Evolutionary conservation across 2,329 filamentous ascomycete genomes (phyloP).

Genomic region (Raffaelea albimanens): DNA sequence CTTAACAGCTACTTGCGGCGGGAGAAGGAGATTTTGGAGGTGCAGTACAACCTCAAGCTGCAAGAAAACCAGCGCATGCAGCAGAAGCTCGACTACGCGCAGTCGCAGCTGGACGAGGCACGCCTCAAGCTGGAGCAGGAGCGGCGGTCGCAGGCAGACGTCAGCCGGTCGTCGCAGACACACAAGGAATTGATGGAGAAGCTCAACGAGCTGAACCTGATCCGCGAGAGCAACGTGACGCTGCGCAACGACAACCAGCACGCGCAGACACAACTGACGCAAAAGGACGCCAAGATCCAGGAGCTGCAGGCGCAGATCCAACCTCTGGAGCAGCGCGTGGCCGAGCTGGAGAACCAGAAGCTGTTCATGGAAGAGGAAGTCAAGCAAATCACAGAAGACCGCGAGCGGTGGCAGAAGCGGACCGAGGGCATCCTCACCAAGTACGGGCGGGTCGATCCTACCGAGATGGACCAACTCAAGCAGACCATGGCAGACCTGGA

Average conservation of each 20-base stretch:
- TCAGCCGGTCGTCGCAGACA: slow-evolving; percentile 61
- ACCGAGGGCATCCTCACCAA: slow-evolving; percentile 93
- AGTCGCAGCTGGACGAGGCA: slow-evolving; percentile 80
- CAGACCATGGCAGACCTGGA: slow-evolving; percentile 60
- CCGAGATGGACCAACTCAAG: slow-evolving; percentile 84
- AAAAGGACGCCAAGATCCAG: slow-evolving; percentile 66
- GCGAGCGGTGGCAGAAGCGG: slow-evolving; percentile 91
- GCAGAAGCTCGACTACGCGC: slow-evolving; percentile 80
- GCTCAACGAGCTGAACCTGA: slow-evolving; percentile 89
- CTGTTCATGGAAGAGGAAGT: slow-evolving; percentile 80
- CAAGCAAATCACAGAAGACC: slow-evolving; percentile 79
- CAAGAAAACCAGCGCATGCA: slow-evolving; percentile 83
- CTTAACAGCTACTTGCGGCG: slow-evolving; percentile 84
- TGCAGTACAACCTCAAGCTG: slow-evolving; percentile 84
- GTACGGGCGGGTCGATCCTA: slow-evolving; percentile 90
- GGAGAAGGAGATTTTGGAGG: slow-evolving; percentile 95
- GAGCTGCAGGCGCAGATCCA: slow-evolving; percentile 67
- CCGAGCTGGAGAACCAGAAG: slow-evolving; percentile 73
- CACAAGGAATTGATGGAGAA: slow-evolving; percentile 92
- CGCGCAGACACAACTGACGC: slow-evolving; percentile 63
- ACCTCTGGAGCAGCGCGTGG: slow-evolving; percentile 70
- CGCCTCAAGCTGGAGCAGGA: slow-evolving; percentile 87
- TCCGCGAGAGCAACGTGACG: slow-evolving; percentile 88
- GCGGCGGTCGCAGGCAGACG: slow-evolving; percentile 65
- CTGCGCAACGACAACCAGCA: slow-evolving; percentile 79